Percentiles rank a stretch among this genome's conserved stretches.
These are phyloP conservation scores for Fusarium pseudocircinatum DNA, from an alignment of 2,329 filamentous ascomycete species.

Conservation along the genomic window DNA sequence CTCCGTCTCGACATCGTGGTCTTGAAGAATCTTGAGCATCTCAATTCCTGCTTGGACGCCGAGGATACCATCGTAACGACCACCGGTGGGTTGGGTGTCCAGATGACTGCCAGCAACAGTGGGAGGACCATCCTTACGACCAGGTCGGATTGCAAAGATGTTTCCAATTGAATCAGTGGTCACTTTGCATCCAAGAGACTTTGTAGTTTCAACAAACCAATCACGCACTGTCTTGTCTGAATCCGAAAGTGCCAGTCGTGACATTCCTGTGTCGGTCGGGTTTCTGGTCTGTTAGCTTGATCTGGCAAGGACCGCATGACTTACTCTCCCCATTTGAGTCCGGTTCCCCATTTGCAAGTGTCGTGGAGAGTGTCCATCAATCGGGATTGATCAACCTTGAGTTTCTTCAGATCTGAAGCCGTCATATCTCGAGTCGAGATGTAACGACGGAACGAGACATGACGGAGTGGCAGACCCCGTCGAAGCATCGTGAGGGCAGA, in stretches of 20 bases:
- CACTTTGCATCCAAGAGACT: constrained; percentile 71
- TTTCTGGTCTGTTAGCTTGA: constrained; percentile 25
- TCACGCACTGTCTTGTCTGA: constrained; percentile 76
- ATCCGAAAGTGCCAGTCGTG: constrained; percentile 75
- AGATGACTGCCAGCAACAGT: constrained; percentile 77
- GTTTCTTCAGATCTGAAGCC: constrained; percentile 21
- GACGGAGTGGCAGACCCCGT: not conserved
- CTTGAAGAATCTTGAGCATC: constrained; percentile 73
- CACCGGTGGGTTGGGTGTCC: constrained; percentile 72
- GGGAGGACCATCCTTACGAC: constrained; percentile 67
- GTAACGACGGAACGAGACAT: not conserved
- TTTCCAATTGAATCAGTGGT: constrained; percentile 82
- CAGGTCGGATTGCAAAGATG: constrained; percentile 77
- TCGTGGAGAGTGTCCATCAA: constrained; percentile 39
- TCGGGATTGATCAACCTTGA: constrained; percentile 31
- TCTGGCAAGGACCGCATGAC: accelerated
- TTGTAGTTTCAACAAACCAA: constrained; percentile 76
- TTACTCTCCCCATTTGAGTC: constrained; percentile 37
- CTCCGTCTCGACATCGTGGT: constrained; percentile 73
- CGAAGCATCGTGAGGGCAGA: not conserved
- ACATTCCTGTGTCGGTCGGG: constrained; percentile 75
- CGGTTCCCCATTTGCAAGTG: constrained; percentile 36
- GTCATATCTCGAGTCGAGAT: constrained; percentile 39
- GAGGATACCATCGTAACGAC: constrained; percentile 80
- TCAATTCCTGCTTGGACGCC: constrained; percentile 79